These are phyloP conservation scores for Cucurbita ficifolia DNA, from an alignment of 306 rosid genomes.

Conservation along the genomic window DNA sequence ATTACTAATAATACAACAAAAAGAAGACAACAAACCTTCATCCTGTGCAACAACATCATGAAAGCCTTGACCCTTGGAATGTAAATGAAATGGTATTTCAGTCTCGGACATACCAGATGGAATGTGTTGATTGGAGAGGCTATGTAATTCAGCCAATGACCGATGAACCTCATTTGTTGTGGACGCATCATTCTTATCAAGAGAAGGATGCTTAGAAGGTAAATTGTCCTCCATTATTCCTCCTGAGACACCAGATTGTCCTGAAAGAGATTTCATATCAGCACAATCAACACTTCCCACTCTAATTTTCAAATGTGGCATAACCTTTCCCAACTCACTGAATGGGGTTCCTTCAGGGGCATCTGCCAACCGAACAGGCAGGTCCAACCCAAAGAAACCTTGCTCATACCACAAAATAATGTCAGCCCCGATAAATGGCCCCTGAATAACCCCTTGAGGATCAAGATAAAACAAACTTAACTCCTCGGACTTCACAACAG, in stretches of 20 bases:
- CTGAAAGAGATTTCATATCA: slow-evolving; percentile 17
- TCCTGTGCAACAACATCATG: slow-evolving; percentile 22
- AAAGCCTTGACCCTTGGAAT: slow-evolving; percentile 23
- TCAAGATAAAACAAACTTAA: slow-evolving; percentile 39
- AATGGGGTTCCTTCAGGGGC: slow-evolving; percentile 35
- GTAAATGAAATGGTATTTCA: slow-evolving; percentile 19
- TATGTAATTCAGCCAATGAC: slow-evolving; percentile 15
- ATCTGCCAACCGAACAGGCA: slow-evolving; percentile 39
- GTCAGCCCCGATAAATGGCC: slow-evolving; percentile 44
- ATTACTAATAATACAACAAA: background rate
- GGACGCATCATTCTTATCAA: slow-evolving; percentile 13
- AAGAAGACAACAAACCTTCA: slow-evolving; percentile 26
- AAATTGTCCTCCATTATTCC: slow-evolving; percentile 18
- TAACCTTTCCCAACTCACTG: slow-evolving; percentile 30
- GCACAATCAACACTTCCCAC: slow-evolving; percentile 11
- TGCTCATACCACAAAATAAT: slow-evolving; percentile 50
- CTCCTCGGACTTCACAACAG: slow-evolving; percentile 19
- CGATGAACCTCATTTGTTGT: slow-evolving; percentile 9
- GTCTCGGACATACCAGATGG: slow-evolving; percentile 21
- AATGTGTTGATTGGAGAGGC: slow-evolving; percentile 20
- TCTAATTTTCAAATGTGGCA: slow-evolving; percentile 32
- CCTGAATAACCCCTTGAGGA: slow-evolving; percentile 48
- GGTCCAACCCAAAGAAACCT: slow-evolving; percentile 45
- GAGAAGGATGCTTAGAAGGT: slow-evolving; percentile 15
- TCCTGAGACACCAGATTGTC: slow-evolving; percentile 12